Conservation (phyloP, 345 rosid species). For the Citrus glauca region DNA sequence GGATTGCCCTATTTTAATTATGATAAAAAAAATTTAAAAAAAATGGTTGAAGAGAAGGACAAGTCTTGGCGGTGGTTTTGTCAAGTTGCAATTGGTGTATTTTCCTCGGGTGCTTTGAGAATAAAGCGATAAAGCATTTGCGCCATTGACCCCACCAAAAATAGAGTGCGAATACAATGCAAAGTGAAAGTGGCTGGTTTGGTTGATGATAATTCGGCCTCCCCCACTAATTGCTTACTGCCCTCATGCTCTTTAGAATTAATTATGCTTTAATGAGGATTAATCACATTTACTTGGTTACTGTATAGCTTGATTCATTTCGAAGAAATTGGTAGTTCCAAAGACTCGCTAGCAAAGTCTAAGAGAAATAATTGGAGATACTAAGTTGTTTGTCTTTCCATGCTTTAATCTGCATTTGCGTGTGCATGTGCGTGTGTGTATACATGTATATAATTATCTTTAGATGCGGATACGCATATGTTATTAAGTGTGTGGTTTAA, state of each 20-base stretch:
- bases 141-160: not conserved
- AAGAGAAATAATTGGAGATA: not conserved
- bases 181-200: constrained; percentile 12
- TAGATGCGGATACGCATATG: rapidly evolving
- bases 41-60: not conserved
- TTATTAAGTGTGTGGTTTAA: no score
- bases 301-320: not conserved
- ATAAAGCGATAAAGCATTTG: not conserved
- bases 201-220: not conserved
- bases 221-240: not conserved
- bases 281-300: not conserved
- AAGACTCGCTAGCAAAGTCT: not conserved
- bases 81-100: not conserved
- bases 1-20: not conserved
- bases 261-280: no score
- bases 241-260: not conserved
- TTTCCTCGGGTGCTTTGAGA: not conserved
- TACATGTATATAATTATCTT: no score
- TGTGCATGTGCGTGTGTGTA: rapidly evolving
- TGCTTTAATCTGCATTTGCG: no score
- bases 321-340: not conserved
- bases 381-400: not conserved
- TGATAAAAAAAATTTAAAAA: not conserved
- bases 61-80: not conserved
- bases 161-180: not conserved